Evolutionary conservation across 2,329 filamentous ascomycete species (phyloP).

Genomic region (Phialophora tarda): DNA sequence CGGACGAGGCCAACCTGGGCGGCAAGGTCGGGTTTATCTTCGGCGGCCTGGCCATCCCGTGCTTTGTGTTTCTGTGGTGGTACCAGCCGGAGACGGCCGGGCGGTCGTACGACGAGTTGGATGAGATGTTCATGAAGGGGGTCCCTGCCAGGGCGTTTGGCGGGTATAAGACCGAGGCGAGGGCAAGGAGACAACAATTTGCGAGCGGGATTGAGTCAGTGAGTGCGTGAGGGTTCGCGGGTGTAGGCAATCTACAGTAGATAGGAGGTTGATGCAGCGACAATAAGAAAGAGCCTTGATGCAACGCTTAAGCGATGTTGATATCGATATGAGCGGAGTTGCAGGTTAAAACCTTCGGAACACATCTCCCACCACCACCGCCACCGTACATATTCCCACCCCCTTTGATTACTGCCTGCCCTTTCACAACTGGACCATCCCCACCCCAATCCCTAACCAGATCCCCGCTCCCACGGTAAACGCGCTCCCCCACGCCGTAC

Average conservation of each 20-base stretch:
- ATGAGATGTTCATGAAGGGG: conserved; percentile 42
- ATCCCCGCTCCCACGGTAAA: conserved; percentile 24
- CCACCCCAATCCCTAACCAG: conserved; percentile 31
- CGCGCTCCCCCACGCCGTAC: conserved; percentile 13
- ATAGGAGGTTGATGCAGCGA: too few species aligned
- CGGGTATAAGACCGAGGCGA: conserved; percentile 8
- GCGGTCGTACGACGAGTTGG: conserved; percentile 43
- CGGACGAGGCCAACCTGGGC: conserved; percentile 47
- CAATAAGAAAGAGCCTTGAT: too few species aligned
- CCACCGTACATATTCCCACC: too few species aligned
- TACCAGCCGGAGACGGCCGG: conserved; percentile 49
- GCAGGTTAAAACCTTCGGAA: not conserved
- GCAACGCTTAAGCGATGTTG: too few species aligned
- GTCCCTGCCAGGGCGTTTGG: conserved; percentile 41
- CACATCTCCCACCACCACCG: not conserved
- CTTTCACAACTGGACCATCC: conserved; percentile 22
- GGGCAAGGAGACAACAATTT: not conserved
- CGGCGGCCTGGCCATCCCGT: conserved; percentile 43
- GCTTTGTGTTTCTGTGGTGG: conserved; percentile 39
- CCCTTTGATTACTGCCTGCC: not conserved
- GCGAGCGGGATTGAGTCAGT: not conserved
- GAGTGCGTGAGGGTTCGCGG: too few species aligned
- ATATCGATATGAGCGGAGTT: too few species aligned
- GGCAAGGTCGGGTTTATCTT: conserved; percentile 52
- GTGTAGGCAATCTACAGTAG: too few species aligned